Evolutionary conservation across 108 stramenopile species (phyloP), one percentile per base, ranked within the genome.

Genomic region (Cyclotella cryptica): DNA sequence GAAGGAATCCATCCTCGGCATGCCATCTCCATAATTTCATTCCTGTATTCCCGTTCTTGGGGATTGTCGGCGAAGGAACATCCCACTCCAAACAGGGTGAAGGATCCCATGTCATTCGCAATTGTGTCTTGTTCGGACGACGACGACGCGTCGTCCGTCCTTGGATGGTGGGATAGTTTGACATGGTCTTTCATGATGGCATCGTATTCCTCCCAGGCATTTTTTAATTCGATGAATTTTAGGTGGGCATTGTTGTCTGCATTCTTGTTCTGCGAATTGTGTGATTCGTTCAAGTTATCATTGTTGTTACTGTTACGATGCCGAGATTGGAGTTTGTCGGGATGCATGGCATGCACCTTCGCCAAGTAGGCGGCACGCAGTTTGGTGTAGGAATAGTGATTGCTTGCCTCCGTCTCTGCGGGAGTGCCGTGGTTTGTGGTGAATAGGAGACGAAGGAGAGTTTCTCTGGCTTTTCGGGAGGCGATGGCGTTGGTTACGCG

Each of bases 81-180:
- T 27, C 94, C 94, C 19, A 95, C 94, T 7, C 92, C 94, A 73
- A 95, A 95, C 72, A 90, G 57, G 19, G 90, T 95, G 71, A 95
- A 95, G 52, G 88, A 87, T 27, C 80, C 72, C 3, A 58, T 85
- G 27, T 77, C 72, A 19, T 66, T 66, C 66, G 18, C 58, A 45
- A 13, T 44, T 21, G n/a, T 27, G 6, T 10, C 39, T 62, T 69
- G 47, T 24, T 21, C 17, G 10, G 18, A 51, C 10, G 10, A 9
- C 44, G 43, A 61, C 60, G 9, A 6, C 9, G n/a, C 42, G 6
- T n/a, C 54, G 19, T 42, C 58, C 19, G 27, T 21, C 52, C 39
- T 24, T 58, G 17, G 35, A 42, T 26, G 55, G 71, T 69, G 68
- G 62, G 77, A 80, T 65, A 0, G 60, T 22, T 70, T 76, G 83